Percentiles rank a stretch among this genome's conserved stretches.
Conservation (phyloP, 352 stramenopile species). For the Globisporangium cystogenes region DNA sequence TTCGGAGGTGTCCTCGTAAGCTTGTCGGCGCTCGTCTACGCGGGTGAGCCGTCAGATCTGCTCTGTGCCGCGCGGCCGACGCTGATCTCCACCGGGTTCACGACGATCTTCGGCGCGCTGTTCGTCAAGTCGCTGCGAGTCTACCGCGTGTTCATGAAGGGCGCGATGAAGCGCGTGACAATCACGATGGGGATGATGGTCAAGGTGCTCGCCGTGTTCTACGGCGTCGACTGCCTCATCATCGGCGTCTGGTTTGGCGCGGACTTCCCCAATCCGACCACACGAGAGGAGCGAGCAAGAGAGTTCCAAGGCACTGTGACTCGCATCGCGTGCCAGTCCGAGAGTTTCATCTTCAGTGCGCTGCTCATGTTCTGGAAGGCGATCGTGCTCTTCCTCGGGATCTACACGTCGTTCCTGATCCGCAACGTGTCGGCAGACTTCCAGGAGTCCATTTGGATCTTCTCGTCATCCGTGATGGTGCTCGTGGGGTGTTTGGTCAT, state of each 20-base stretch:
- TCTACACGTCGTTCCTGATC: slow-evolving; percentile 10
- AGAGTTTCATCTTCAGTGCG: slow-evolving; percentile 23
- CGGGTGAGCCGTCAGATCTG: slow-evolving; percentile 11
- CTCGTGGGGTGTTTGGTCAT: slow-evolving; percentile 23
- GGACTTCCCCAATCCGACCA: slow-evolving; percentile 17
- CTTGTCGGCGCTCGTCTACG: slow-evolving; percentile 14
- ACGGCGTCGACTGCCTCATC: slow-evolving; percentile 19
- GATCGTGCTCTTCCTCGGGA: slow-evolving; percentile 12
- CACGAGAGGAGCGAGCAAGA: background rate
- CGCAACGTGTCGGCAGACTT: slow-evolving; percentile 9
- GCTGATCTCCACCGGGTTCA: slow-evolving; percentile 18
- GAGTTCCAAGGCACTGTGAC: slow-evolving; percentile 8
- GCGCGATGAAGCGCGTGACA: slow-evolving; percentile 21
- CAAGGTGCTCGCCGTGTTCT: slow-evolving; percentile 17
- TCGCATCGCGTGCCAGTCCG: slow-evolving; percentile 1
- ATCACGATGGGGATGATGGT: slow-evolving; percentile 20
- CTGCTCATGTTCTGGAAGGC: slow-evolving; percentile 37
- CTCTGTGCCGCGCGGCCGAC: slow-evolving; percentile 17
- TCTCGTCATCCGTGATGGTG: slow-evolving; percentile 22
- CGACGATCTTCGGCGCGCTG: slow-evolving; percentile 23
- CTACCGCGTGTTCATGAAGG: slow-evolving; percentile 25
- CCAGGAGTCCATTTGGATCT: slow-evolving; percentile 17
- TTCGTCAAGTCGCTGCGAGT: slow-evolving; percentile 34
- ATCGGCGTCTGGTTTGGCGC: slow-evolving; percentile 17
- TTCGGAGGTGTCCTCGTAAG: slow-evolving; percentile 26